phyloP scores from a whole-genome alignment of 768 basidiomycete genomes.

The Nidularia pulvinata region DNA sequence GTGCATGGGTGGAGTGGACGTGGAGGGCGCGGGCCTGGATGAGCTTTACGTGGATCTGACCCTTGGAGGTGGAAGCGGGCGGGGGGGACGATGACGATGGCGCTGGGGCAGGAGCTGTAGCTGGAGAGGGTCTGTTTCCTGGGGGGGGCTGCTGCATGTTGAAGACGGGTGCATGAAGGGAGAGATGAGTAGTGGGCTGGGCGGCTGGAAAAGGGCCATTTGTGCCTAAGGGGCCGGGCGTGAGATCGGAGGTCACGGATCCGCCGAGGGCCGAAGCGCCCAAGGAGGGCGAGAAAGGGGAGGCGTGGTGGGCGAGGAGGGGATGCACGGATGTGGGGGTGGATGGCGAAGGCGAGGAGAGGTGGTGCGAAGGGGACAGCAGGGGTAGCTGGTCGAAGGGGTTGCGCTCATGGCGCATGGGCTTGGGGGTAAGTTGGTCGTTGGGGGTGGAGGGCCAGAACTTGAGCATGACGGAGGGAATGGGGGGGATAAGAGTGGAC shows the following conservation, averaged over 20 bases:
- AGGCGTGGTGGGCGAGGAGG: constrained; percentile 22
- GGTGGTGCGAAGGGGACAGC: constrained; percentile 5
- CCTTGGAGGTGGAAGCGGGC: constrained; percentile 37
- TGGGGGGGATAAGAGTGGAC: constrained; percentile 1
- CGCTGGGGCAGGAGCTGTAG: constrained; percentile 28
- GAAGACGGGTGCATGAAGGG: constrained; percentile 86
- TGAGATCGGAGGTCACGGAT: constrained; percentile 41
- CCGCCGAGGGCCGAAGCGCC: constrained; percentile 29
- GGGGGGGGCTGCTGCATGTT: constrained; percentile 72
- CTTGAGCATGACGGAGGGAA: constrained; percentile 55
- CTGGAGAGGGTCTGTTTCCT: constrained; percentile 24
- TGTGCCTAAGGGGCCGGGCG: constrained; percentile 38
- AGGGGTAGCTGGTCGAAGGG: constrained; percentile 55
- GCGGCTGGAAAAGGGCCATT: constrained; percentile 51
- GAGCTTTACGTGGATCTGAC: constrained; percentile 95
- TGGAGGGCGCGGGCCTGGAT: constrained; percentile 88
- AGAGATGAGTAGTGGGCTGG: constrained; percentile 57
- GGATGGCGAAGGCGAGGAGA: constrained; percentile 11
- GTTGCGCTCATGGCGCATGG: constrained; percentile 39
- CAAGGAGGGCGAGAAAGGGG: constrained; percentile 20
- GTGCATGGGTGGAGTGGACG: constrained; percentile 60
- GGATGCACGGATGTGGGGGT: constrained; percentile 36
- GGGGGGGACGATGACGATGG: constrained; percentile 40
- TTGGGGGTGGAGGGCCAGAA: constrained; percentile 57
- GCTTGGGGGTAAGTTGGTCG: constrained; percentile 65